These are phyloP conservation scores for Boletus reticulatus DNA, from an alignment of 768 basidiomycete species.

Conservation along the genomic window DNA sequence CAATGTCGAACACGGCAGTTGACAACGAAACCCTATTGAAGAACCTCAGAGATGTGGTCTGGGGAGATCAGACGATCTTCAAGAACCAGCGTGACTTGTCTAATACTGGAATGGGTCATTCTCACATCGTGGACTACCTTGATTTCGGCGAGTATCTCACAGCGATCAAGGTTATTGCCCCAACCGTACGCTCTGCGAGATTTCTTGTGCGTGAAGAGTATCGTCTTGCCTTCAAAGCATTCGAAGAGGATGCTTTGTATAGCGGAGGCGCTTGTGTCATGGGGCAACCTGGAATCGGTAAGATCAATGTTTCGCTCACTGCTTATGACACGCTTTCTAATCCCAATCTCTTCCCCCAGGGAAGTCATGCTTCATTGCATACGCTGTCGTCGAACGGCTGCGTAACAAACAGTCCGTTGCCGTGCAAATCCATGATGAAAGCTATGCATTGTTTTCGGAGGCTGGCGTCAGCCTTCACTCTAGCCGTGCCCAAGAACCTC, in stretches of 20 bases:
- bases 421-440: background rate
- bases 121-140: background rate
- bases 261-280: background rate
- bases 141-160: background rate
- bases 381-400: conserved; percentile 3
- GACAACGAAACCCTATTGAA: background rate
- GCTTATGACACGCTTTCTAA: background rate
- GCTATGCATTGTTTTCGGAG: background rate
- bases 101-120: background rate
- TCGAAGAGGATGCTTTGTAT: background rate
- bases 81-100: background rate
- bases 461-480: background rate
- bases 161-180: background rate
- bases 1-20: background rate
- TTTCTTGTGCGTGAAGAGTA: conserved; percentile 6
- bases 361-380: conserved; percentile 9
- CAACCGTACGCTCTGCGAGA: background rate
- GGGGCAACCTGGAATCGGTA: conserved; percentile 8
- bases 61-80: conserved; percentile 1
- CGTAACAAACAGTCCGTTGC: background rate
- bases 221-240: background rate
- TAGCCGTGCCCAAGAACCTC: background rate
- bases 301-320: background rate
- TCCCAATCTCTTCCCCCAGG: background rate
- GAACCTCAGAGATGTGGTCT: conserved; percentile 1